Base-by-base conservation (phyloP, 768 basidiomycete species). In the Macrolepiota dolichaula region DNA sequence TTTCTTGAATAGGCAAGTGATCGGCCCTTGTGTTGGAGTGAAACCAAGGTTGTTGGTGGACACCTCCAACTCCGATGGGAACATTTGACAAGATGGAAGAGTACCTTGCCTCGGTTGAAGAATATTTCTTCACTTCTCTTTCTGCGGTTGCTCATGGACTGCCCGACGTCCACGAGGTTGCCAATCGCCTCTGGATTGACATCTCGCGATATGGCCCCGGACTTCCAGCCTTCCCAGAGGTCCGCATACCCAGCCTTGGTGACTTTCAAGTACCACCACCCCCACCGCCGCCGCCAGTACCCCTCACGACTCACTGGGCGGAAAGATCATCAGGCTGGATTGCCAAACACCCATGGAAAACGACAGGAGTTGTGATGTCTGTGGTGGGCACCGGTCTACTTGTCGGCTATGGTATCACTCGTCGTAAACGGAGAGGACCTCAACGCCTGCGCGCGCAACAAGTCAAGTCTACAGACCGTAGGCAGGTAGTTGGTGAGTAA, bases 191-290 rank as follows among this genome's bases (percentile, higher is more conserved):
- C 59, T 92, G 89, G 88, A 73, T 84, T 24, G 92, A 94, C 68
- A 84, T 94, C 63, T 81, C 89, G 51, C 86, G 92, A 59, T 92
- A 90, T 70, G 91, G 92, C 24, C 91, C 89, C 17, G 81, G 82
- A 49, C 79, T 92, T 65, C 80, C 82, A 19, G 71, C 78, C 19
- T 78, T 84, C 62, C 79, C 77, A 40, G 79, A 80, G 12, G 73
- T 81, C 57, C 81, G 75, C 65, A 74, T 90, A 50, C 86, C 88
- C 17, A 81, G 81, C 37, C 81, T 92, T 1, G 88, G 88, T 10
- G 81, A 85, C 65, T 90, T 91, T 66, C 83, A 90, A 63, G 82
- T 92, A 2, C 79, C 79, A 4, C 79, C 79, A 1, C 77, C 78
- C 0, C 90, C 88, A 0, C 85, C 87, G 0, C 85, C 87, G 0